A percentile compares a stretch with the other conserved stretches of the same genome.
These are phyloP conservation scores for Talaromyces verruculosus DNA, from an alignment of 2,329 filamentous ascomycete genomes.

Conservation along the genomic window DNA sequence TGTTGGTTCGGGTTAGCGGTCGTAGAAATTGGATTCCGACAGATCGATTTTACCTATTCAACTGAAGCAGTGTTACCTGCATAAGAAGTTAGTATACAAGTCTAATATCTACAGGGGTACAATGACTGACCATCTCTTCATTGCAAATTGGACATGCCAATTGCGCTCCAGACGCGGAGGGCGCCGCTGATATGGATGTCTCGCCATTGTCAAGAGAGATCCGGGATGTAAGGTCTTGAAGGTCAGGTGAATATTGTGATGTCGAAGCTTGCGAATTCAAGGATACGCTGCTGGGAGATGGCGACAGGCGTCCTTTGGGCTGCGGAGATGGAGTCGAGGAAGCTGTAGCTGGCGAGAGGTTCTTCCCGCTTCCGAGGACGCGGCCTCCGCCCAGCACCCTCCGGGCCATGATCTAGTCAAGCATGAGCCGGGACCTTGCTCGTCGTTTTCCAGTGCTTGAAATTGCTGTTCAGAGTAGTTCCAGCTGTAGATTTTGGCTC, in stretches of 20 bases:
- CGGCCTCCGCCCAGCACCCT: slow-evolving; percentile 89
- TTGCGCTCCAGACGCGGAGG: slow-evolving; percentile 60
- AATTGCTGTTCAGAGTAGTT: not conserved
- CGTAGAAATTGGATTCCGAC: slow-evolving; percentile 3
- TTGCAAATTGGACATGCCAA: slow-evolving; percentile 96
- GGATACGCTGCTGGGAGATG: slow-evolving; percentile 72
- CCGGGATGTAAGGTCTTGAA: slow-evolving; percentile 77
- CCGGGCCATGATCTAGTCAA: slow-evolving; percentile 65
- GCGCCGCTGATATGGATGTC: slow-evolving; percentile 48
- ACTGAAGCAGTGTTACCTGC: slow-evolving; percentile 83
- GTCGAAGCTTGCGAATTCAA: slow-evolving; percentile 72
- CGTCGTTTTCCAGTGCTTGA: not conserved
- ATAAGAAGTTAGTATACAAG: not conserved
- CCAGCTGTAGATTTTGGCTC: not conserved
- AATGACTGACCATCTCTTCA: slow-evolving; percentile 80
- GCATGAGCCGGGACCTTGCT: slow-evolving; percentile 32
- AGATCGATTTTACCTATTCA: slow-evolving; percentile 65
- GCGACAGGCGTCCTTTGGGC: slow-evolving; percentile 52
- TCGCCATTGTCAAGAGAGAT: slow-evolving; percentile 68
- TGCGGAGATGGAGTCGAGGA: slow-evolving; percentile 46
- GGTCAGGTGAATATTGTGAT: slow-evolving; percentile 67
- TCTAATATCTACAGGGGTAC: not conserved
- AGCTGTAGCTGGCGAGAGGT: slow-evolving; percentile 66
- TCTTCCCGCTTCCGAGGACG: slow-evolving; percentile 82
- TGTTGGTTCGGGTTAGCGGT: slow-evolving; percentile 36